Evolutionary conservation across 1,284 basidiomycete genomes (phyloP), one percentile per base, ranked within the genome.

Genomic region (Schizopora paradoxa): DNA sequence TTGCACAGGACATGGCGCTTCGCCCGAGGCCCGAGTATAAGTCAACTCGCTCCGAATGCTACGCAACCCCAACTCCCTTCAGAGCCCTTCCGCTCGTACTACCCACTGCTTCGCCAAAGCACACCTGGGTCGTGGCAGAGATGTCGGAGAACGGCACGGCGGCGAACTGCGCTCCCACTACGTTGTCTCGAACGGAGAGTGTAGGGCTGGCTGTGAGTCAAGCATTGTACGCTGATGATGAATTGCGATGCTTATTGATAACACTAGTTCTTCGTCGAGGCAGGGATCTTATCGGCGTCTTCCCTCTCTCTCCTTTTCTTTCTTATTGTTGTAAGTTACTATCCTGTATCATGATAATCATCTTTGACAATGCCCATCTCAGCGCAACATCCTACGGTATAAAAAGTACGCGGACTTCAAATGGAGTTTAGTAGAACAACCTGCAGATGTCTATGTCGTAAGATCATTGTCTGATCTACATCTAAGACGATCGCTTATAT

Each of bases 231-330:
- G 14, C n/a, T 23, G 13, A 19, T 18, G 14, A 25, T 3, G 16
- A n/a, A 6, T 38, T 38, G 6, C 37, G 22, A 21, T 28, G 19
- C 33, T 35, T 16, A 19, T 16, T 34, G 22, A 18, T 25, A 41
- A n/a, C 19, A n/a, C 11, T 25, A 48, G 47, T n/a, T 48, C 28
- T 38, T n/a, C 25, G 47, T 41, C 21, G 47, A 48, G 41, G 28
- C 47, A 7, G 47, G 47, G 8, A 21, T 43, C 40, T 26, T 48
- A n/a, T 48, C 47, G 27, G 16, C 43, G 10, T 18, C 25, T 8
- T 25, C 27, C 14, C 13, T 48, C 26, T 23, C 36, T 28, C 18
- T 43, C 10, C 41, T 48, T 21, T 7, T 43, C 19, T 22, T 37
- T 5, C 35, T 48, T 14, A 38, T 48, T n/a, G 26, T 48, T 6